Evolutionary conservation across 169 alveolate genomes (phyloP).

Genomic region (Babesia bigemina): DNA sequence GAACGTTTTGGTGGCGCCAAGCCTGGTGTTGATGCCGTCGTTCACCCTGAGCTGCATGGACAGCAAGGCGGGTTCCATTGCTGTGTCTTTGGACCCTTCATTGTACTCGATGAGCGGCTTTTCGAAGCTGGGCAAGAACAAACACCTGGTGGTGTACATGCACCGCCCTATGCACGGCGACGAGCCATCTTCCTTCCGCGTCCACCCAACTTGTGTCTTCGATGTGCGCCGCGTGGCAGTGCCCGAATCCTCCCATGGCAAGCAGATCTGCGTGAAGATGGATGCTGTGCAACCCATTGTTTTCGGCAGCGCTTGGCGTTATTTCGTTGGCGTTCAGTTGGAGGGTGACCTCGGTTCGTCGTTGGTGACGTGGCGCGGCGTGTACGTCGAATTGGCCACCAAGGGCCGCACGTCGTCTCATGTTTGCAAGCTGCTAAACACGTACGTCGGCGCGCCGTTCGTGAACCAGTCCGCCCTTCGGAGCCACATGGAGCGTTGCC

Average conservation of each 20-base stretch:
- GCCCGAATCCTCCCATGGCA: conserved; percentile 58
- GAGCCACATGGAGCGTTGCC: conserved; percentile 18
- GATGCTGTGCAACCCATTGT: conserved; percentile 79
- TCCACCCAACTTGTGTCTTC: conserved; percentile 53
- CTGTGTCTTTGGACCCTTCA: conserved; percentile 58
- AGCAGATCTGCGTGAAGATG: conserved; percentile 47
- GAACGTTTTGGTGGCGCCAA: conserved; percentile 16
- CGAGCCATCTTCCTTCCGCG: conserved; percentile 70
- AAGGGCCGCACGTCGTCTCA: conserved; percentile 71
- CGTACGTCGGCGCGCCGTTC: conserved; percentile 74
- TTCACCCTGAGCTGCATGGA: conserved; percentile 72
- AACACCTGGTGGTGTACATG: conserved; percentile 59
- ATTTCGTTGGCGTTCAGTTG: conserved; percentile 76
- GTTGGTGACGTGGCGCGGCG: conserved; percentile 71
- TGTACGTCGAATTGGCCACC: conserved; percentile 65
- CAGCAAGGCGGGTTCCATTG: conserved; percentile 68
- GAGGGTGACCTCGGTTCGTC: conserved; percentile 74
- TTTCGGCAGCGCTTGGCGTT: conserved; percentile 72
- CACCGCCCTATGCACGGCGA: conserved; percentile 75
- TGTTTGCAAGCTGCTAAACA: conserved; percentile 57
- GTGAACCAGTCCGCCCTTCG: conserved; percentile 59
- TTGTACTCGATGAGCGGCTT: conserved; percentile 16
- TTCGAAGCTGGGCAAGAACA: conserved; percentile 64
- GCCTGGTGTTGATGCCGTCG: conserved; percentile 31
- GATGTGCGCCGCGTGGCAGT: conserved; percentile 32